Base-by-base conservation (phyloP, 2,329 filamentous ascomycete genomes). In the Penicillium sp. region DNA sequence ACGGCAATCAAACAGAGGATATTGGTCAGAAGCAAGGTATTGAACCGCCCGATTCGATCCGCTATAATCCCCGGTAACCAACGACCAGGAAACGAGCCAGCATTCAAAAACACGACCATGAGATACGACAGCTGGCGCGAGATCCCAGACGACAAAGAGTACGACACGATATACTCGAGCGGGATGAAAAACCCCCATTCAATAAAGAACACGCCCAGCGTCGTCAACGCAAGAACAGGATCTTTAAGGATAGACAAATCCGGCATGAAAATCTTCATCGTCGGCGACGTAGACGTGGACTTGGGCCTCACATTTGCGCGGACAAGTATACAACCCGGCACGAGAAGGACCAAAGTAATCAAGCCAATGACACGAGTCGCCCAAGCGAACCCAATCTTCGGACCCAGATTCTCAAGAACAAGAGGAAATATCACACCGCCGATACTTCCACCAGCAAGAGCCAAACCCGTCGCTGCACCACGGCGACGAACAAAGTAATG, bases 101-200 rank as follows among this genome's bases (percentile, higher is more conserved):
- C 51, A 12, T 65, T 65, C 9, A 64, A 42, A 15, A 64, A 54
- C 0, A 55, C 47, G 6, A 62, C 46, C 13, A 63, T 51, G 9
- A 52, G 22, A 30, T 63, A 64, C 2, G 60, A 45, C 1, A 64
- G 30, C 2, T 40, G 40, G 1, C 37, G 38, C 11, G 49, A 39
- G 4, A 63, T 46, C 0, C 60, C 57, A 4, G 35, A 45, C 7
- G 54, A 33, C 6, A 62, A 32, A 5, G 50, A 52, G 11, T 64
- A 62, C 6, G 55, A 59, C 3, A 57, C 47, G 17, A 66, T 44
- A 37, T 66, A 66, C 8, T 59, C 57, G 22, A 56, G 47, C 0
- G 62, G 63, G 11, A 65, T 56, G 30, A 64, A 64, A 9, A 63
- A 54, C 0, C 56, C 61, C 35, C 61, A 59, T 37, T 64, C 61